Conservation (phyloP, 768 basidiomycete genomes). For the Crucibulum laeve region DNA sequence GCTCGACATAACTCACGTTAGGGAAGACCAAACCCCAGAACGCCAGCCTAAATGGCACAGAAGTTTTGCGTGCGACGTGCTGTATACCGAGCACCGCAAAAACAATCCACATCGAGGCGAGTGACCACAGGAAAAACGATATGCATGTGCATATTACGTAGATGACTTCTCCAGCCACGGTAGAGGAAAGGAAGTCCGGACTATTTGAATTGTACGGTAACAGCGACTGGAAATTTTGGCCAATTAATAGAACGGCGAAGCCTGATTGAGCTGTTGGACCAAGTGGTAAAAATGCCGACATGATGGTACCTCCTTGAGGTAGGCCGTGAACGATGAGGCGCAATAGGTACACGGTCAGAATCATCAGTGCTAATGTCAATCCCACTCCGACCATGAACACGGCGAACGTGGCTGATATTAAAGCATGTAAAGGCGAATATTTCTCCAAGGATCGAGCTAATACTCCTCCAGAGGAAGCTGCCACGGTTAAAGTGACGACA, state of each 20-base stretch:
- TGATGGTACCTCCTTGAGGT: conserved; percentile 38
- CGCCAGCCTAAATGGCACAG: conserved; percentile 47
- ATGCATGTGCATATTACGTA: conserved; percentile 41
- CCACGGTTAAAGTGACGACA: conserved; percentile 69
- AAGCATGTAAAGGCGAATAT: conserved; percentile 42
- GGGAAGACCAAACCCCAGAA: conserved; percentile 75
- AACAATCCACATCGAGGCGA: conserved; percentile 60
- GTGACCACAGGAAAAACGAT: conserved; percentile 54
- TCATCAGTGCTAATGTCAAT: conserved; percentile 57
- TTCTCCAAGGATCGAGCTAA: conserved; percentile 45
- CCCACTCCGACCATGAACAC: conserved; percentile 55
- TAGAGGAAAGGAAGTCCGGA: conserved; percentile 29
- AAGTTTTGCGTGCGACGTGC: conserved; percentile 32
- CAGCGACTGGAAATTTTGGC: conserved; percentile 36
- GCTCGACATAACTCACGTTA: conserved; percentile 32
- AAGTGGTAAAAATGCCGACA: conserved; percentile 68
- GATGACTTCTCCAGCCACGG: conserved; percentile 28
- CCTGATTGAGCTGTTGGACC: conserved; percentile 72
- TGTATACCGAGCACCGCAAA: conserved; percentile 49
- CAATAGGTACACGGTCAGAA: conserved; percentile 60
- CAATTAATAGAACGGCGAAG: conserved; percentile 51
- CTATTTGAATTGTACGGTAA: conserved; percentile 24
- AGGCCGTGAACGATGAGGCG: conserved; percentile 56
- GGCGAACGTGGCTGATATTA: conserved; percentile 50
- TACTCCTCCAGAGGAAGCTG: conserved; percentile 61